Evolutionary conservation across 148 eudicot species (phyloP).

Genomic region (Rhododendron molle): DNA sequence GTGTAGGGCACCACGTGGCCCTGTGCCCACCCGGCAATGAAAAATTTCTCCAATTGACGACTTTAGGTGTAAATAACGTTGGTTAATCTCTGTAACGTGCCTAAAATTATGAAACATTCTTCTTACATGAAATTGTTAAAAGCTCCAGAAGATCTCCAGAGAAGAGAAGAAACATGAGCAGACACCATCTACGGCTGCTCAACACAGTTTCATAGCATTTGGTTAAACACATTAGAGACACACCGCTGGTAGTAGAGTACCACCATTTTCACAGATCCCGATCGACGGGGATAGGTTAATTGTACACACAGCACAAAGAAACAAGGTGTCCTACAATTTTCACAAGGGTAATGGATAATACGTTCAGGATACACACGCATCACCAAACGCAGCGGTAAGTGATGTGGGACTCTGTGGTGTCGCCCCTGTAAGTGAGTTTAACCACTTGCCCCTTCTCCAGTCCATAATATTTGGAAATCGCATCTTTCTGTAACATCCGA

Average conservation of each 20-base stretch:
- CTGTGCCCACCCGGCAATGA: too few species aligned
- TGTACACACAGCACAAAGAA: background rate
- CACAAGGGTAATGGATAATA: background rate
- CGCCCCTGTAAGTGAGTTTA: slow-evolving; percentile 60
- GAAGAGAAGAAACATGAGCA: background rate
- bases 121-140: background rate
- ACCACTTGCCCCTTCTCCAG: slow-evolving; percentile 78
- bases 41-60: too few species aligned
- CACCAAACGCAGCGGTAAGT: slow-evolving; percentile 75
- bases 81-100: too few species aligned
- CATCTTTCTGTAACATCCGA: slow-evolving; percentile 59
- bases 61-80: too few species aligned
- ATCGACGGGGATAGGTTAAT: background rate
- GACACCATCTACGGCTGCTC: background rate
- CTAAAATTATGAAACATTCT: too few species aligned
- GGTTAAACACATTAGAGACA: background rate
- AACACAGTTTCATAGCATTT: background rate
- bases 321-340: background rate
- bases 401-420: slow-evolving; percentile 53
- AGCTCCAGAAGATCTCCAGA: background rate
- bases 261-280: background rate
- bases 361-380: background rate
- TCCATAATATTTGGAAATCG: slow-evolving; percentile 67
- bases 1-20: too few species aligned
- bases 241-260: background rate